These are phyloP conservation scores for Cornus suecica DNA, from an alignment of 148 eudicot genomes.

Conservation along the genomic window DNA sequence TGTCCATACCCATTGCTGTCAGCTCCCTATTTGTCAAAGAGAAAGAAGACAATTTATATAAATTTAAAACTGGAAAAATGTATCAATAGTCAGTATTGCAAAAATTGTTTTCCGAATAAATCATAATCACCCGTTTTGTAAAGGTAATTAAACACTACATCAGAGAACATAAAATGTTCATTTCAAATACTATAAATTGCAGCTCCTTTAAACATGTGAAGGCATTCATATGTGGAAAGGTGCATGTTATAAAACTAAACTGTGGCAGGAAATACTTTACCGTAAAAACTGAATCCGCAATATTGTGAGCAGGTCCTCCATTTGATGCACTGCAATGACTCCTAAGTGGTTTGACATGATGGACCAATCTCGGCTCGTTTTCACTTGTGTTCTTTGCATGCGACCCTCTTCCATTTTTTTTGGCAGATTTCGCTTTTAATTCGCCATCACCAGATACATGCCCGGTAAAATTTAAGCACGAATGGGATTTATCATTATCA, in stretches of 20 bases:
- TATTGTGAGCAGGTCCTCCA: neutral
- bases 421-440: neutral
- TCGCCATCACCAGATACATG: neutral
- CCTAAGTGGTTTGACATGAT: slow-evolving; percentile 10
- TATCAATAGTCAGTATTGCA: too few species aligned
- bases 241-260: neutral
- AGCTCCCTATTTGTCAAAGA: slow-evolving; percentile 17
- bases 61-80: neutral
- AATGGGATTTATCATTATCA: slow-evolving; percentile 22
- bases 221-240: neutral
- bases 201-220: neutral
- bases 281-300: neutral
- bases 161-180: neutral
- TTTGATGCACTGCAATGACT: slow-evolving; percentile 1
- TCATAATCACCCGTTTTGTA: neutral
- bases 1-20: slow-evolving; percentile 6
- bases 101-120: neutral
- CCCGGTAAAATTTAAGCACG: slow-evolving; percentile 6
- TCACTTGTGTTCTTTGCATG: slow-evolving; percentile 12
- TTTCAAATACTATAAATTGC: neutral
- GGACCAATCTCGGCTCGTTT: slow-evolving; percentile 10
- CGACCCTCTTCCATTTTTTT: neutral
- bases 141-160: neutral
- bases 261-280: neutral
- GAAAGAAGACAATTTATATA: neutral